Evolutionary conservation across 1,139 yeast genomes (phyloP).

Genomic region (Diutina mesorugosa): DNA sequence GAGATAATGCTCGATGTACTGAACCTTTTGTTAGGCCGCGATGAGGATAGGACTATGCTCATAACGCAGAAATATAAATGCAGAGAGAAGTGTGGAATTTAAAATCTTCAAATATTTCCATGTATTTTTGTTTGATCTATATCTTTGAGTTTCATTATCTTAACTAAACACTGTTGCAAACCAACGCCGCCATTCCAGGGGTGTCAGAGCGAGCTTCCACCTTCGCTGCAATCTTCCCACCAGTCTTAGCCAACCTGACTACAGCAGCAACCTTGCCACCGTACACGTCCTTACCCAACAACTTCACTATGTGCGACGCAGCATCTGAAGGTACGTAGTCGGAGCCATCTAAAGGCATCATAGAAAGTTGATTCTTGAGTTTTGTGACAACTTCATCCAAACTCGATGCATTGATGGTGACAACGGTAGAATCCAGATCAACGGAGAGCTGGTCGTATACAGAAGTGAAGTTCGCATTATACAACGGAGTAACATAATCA

Average conservation of each 20-base stretch:
- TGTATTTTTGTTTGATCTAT: background rate
- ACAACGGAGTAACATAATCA: constrained; percentile 70
- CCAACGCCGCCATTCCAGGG: constrained; percentile 13
- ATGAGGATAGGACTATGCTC: background rate
- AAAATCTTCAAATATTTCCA: background rate
- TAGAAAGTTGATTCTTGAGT: constrained; percentile 51
- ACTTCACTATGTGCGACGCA: constrained; percentile 59
- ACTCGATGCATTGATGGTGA: constrained; percentile 20
- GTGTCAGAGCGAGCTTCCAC: constrained; percentile 58
- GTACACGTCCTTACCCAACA: constrained; percentile 70
- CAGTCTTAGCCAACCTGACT: constrained; percentile 60
- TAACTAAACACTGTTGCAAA: constrained; percentile 2
- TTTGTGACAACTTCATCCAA: constrained; percentile 26
- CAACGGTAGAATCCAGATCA: constrained; percentile 18
- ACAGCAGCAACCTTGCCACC: constrained; percentile 62
- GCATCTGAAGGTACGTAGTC: constrained; percentile 54
- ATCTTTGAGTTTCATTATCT: background rate
- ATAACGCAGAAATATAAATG: background rate
- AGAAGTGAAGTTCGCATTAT: constrained; percentile 63
- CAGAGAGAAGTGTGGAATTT: background rate
- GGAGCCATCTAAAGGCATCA: constrained; percentile 73
- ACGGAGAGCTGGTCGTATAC: constrained; percentile 58
- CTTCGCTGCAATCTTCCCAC: constrained; percentile 67
- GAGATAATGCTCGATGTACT: background rate
- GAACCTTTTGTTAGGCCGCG: background rate